phyloP scores from a whole-genome alignment of 805 yeast species.

The Cephaloascus albidus region DNA sequence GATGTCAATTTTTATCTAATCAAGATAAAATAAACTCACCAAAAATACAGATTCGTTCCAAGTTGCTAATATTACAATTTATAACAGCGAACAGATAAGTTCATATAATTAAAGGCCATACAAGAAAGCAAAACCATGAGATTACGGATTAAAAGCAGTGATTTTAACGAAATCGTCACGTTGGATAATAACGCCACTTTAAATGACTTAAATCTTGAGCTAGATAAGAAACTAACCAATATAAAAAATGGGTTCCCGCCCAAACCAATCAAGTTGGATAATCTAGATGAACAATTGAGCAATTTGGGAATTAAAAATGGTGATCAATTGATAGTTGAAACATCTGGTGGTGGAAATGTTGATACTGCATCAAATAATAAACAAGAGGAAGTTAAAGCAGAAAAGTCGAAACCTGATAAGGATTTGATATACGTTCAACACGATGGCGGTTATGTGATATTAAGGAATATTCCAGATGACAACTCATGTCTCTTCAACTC shows the following conservation, averaged over 20 bases:
- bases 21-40: too few relatives aligned
- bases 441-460: constrained; percentile 24
- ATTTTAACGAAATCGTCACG: constrained; percentile 3
- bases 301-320: constrained; percentile 46
- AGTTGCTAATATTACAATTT: too few relatives aligned
- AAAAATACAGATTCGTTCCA: too few relatives aligned
- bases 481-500: constrained; percentile 72
- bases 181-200: constrained; percentile 27
- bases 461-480: constrained; percentile 64
- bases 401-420: constrained; percentile 1
- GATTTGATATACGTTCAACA: constrained; percentile 4
- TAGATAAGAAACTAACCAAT: constrained; percentile 4
- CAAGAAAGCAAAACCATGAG: too few relatives aligned
- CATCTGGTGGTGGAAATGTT: too few relatives aligned
- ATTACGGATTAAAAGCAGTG: background rate
- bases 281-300: constrained; percentile 13
- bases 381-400: constrained; percentile 2
- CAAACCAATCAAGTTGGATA: constrained; percentile 22
- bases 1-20: too few relatives aligned
- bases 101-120: too few relatives aligned
- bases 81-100: too few relatives aligned
- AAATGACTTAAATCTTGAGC: constrained; percentile 15
- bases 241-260: constrained; percentile 60
- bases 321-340: constrained; percentile 43
- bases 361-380: constrained; percentile 3